These are phyloP conservation scores for Cardamine chenopodiifolia DNA, from an alignment of 345 rosid species.

Conservation along the genomic window DNA sequence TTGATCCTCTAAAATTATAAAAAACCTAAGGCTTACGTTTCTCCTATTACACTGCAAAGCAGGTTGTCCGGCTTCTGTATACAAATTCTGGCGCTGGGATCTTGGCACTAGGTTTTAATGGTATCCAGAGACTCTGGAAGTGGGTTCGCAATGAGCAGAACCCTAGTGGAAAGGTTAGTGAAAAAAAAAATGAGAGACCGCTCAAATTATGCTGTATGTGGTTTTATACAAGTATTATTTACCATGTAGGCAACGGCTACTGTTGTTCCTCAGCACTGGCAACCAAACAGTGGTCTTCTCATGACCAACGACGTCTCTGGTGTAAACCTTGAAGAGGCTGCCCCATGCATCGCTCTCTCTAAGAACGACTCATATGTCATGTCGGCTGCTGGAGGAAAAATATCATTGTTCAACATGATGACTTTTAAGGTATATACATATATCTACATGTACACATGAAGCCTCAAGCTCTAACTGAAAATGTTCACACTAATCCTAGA, in stretches of 20 bases:
- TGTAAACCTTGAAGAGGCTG: conserved; percentile 78
- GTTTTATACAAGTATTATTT: neutral
- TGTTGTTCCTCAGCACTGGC: conserved; percentile 84
- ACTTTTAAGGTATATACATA: conserved; percentile 77
- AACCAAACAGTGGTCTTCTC: conserved; percentile 89
- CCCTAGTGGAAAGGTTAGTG: conserved; percentile 75
- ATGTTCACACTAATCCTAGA: neutral
- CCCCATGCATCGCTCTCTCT: conserved; percentile 90
- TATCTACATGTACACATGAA: neutral
- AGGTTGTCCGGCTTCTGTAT: conserved; percentile 87
- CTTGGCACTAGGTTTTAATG: conserved; percentile 82
- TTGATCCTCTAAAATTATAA: neutral
- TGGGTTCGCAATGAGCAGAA: conserved; percentile 78
- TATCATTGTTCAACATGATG: conserved; percentile 91
- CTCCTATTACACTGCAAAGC: conserved; percentile 31
- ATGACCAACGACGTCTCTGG: conserved; percentile 79
- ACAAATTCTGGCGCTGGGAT: conserved; percentile 82
- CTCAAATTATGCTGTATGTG: neutral
- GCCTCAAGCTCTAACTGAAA: neutral
- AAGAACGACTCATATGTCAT: conserved; percentile 90
- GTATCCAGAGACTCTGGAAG: conserved; percentile 79
- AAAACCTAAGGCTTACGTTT: conserved; percentile 2
- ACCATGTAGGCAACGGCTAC: conserved; percentile 68
- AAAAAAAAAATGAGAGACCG: neutral
- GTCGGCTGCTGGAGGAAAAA: conserved; percentile 94